Conservation (phyloP, 2,329 filamentous ascomycete species). For the Trichoderma breve region DNA sequence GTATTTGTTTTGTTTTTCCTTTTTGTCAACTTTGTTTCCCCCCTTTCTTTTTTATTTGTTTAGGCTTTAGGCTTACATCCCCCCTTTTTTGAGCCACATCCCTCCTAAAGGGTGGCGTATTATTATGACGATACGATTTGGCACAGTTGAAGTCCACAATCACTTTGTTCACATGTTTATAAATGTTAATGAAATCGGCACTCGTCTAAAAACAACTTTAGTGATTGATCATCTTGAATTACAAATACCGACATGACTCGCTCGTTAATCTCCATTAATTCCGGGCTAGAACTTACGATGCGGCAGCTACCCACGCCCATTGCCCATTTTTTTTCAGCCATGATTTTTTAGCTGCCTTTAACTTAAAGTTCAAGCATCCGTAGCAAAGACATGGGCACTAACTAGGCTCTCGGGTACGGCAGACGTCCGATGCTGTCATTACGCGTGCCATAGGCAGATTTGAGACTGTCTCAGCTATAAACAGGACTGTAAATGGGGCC, state of each 20-base stretch:
- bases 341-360: neutral
- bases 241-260: neutral
- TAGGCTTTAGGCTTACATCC: neutral
- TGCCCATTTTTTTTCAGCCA: neutral
- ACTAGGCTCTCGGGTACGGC: slow-evolving; percentile 5
- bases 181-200: neutral
- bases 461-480: neutral
- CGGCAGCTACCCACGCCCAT: neutral
- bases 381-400: neutral
- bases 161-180: neutral
- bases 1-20: neutral
- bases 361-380: neutral
- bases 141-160: neutral
- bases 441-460: neutral
- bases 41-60: neutral
- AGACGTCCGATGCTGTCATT: neutral
- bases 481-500: neutral
- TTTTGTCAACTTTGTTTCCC: neutral
- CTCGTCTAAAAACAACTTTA: neutral
- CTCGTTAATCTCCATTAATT: neutral
- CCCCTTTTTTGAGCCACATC: neutral
- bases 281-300: neutral
- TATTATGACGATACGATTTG: neutral
- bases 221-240: neutral
- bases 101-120: neutral